Percentiles rank a stretch among this genome's conserved stretches.
Conservation (phyloP, 257 asterid genomes). For the Lithospermum erythrorhizon region DNA sequence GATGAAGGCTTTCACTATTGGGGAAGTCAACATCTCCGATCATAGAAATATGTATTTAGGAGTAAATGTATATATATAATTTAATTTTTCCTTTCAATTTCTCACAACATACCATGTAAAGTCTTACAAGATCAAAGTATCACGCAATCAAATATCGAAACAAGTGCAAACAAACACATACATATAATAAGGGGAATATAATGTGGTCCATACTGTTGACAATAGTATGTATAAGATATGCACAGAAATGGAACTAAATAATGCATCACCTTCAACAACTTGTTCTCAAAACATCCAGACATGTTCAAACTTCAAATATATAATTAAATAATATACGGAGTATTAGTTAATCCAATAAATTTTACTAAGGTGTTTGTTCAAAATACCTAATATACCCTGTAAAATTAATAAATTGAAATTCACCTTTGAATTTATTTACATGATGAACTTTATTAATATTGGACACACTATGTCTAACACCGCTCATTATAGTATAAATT, state of each 20-base stretch:
- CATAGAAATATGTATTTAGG: conserved; percentile 2
- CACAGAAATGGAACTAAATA: conserved; percentile 12
- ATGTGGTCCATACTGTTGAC: conserved; percentile 23
- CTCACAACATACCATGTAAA: conserved; percentile 15
- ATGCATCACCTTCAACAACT: background rate
- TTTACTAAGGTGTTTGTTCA: no score
- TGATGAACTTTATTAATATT: no score
- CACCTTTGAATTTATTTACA: no score
- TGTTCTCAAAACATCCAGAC: conserved; percentile 2
- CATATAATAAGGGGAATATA: background rate
- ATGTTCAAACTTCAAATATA: background rate
- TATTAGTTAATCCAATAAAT: no score
- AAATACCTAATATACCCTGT: no score
- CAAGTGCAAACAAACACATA: conserved; percentile 14
- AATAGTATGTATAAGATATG: conserved; percentile 5
- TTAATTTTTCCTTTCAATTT: conserved; percentile 19
- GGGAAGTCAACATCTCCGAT: background rate
- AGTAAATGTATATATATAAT: no score
- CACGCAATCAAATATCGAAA: conserved; percentile 37
- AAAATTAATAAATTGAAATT: no score
- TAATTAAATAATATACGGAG: background rate
- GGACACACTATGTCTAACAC: no score
- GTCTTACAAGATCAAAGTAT: conserved; percentile 10
- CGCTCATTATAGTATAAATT: no score
- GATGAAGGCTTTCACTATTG: background rate